Evolutionary conservation across 2,329 filamentous ascomycete species (phyloP).

Genomic region (Cladosporium sp.): DNA sequence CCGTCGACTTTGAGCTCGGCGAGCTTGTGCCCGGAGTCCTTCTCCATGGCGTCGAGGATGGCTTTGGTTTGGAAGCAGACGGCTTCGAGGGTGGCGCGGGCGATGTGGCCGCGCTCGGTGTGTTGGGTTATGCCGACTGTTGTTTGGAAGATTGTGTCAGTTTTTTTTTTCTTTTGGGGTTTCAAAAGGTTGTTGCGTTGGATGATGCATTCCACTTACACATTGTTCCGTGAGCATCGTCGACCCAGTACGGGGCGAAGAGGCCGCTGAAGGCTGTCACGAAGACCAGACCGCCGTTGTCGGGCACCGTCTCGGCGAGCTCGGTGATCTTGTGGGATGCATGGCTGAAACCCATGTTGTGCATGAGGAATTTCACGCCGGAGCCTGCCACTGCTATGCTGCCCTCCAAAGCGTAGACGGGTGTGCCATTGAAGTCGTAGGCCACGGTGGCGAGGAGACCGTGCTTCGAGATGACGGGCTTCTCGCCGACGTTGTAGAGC

Average conservation of each 20-base stretch:
- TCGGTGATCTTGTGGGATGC: slow-evolving; percentile 65
- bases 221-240: slow-evolving; percentile 84
- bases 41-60: slow-evolving; percentile 88
- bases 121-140: slow-evolving; percentile 53
- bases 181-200: too few species aligned
- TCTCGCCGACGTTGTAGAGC: slow-evolving; percentile 81
- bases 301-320: slow-evolving; percentile 62
- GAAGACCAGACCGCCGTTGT: slow-evolving; percentile 81
- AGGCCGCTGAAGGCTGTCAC: slow-evolving; percentile 90
- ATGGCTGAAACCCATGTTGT: slow-evolving; percentile 65
- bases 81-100: slow-evolving; percentile 84
- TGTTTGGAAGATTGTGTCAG: neutral
- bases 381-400: slow-evolving; percentile 78
- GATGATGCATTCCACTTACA: slow-evolving; percentile 51
- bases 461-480: slow-evolving; percentile 81
- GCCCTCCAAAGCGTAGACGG: slow-evolving; percentile 76
- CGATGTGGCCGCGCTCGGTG: slow-evolving; percentile 82
- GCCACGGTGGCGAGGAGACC: slow-evolving; percentile 84
- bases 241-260: slow-evolving; percentile 93
- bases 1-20: slow-evolving; percentile 80
- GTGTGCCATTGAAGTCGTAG: slow-evolving; percentile 74
- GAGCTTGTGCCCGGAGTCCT: slow-evolving; percentile 75
- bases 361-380: slow-evolving; percentile 44
- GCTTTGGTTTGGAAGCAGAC: slow-evolving; percentile 92
- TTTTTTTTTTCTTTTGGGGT: neutral